phyloP scores from a whole-genome alignment of 805 yeast species.

The Geotrichum ghanense region DNA sequence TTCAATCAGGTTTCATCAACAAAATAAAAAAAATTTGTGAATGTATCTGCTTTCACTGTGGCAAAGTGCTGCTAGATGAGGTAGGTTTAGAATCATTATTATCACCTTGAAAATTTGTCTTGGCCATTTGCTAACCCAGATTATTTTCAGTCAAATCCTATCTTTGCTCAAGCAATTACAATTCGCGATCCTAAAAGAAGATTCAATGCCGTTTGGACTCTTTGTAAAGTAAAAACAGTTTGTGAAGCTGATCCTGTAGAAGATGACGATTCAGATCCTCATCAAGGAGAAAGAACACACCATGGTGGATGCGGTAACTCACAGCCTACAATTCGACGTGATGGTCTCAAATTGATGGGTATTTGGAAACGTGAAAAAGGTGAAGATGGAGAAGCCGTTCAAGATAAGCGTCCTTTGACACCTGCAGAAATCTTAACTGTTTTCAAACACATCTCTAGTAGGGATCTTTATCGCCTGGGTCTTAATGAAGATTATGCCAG shows the following conservation, averaged over 20 bases:
- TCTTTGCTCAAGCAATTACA: constrained; percentile 77
- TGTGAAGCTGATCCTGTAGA: constrained; percentile 76
- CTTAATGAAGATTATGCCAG: constrained; percentile 93
- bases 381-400: constrained; percentile 77
- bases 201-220: constrained; percentile 92
- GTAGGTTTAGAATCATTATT: constrained; percentile 28
- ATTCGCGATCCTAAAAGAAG: constrained; percentile 92
- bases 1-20: constrained; percentile 46
- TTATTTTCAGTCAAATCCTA: constrained; percentile 40
- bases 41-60: constrained; percentile 98
- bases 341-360: constrained; percentile 92
- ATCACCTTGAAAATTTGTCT: not conserved
- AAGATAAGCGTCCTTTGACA: constrained; percentile 79
- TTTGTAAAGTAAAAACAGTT: constrained; percentile 84
- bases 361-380: constrained; percentile 90
- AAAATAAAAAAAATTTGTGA: constrained; percentile 93
- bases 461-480: constrained; percentile 75
- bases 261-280: constrained; percentile 44
- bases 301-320: constrained; percentile 98
- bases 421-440: constrained; percentile 87
- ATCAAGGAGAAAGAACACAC: constrained; percentile 32
- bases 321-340: constrained; percentile 92
- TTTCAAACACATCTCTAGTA: constrained; percentile 78
- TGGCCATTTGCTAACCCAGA: constrained; percentile 6
- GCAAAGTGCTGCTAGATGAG: constrained; percentile 84